Base-by-base conservation (phyloP, 1,284 basidiomycete genomes). In the Leccinum insigne region DNA sequence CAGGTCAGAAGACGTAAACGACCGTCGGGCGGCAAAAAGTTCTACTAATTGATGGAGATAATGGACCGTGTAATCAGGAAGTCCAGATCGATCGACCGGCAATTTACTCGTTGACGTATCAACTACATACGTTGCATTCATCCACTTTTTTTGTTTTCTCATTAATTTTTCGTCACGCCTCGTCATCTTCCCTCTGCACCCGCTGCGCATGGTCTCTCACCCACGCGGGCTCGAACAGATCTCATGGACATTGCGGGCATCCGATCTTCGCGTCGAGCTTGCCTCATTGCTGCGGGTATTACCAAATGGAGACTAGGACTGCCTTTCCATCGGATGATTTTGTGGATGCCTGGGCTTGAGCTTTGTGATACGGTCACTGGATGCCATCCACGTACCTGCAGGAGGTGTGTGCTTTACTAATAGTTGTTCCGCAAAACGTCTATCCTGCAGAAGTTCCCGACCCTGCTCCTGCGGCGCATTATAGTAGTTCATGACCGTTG, bases 1-100 rank as follows among this genome's bases (percentile, higher is more conserved):
- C 63, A 52, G 9, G 52, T 56, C 32, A 7, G 16, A 74, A 70
- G 64, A 73, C 70, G 72, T 72, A 74, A 74, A 58, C 11, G 23
- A 16, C 61, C 32, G 59, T 42, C 42, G 8, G 62, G 42, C 21
- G 61, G 40, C 35, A 60, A 60, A 59, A 38, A 57, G 62, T 56
- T 64, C 29, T 64, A 63, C 68, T 58, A 58, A 54, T 56, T 9
- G 62, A 52, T 49, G 18, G 54, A 56, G 54, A 56, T 56, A 56
- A 29, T 23, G 23, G 9, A 23, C 11, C 23, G 23, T 56, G 54
- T 26, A 56, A 56, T 26, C 54, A 56, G n/a, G 52, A 54, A 21
- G 52, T 16, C 23, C 1, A 29, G 23, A 44, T 32, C 29, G 44
- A 60, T 44, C 42, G 23, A 59, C 29, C 58, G 59, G 56, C 52